These are phyloP conservation scores for Phytophthora melonis DNA, from an alignment of 352 stramenopile species.

Conservation along the genomic window DNA sequence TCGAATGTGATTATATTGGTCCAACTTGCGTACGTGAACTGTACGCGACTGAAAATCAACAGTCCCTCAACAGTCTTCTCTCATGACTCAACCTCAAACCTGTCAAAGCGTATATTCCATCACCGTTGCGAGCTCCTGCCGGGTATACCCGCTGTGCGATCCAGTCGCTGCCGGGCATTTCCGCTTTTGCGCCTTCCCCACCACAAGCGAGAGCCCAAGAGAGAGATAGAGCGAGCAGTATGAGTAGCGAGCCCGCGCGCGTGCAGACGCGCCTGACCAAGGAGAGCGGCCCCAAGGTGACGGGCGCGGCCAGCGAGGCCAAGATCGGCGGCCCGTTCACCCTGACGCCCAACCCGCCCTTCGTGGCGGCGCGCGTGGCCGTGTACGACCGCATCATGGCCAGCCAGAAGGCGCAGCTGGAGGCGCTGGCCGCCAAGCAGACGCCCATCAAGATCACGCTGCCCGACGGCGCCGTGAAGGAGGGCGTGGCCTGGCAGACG, in stretches of 20 bases:
- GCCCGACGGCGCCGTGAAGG: conserved; percentile 95
- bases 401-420: conserved; percentile 71
- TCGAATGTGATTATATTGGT: background rate
- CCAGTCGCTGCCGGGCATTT: conserved; percentile 29
- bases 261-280: conserved; percentile 85
- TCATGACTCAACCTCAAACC: background rate
- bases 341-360: conserved; percentile 85
- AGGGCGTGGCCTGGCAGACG: conserved; percentile 94
- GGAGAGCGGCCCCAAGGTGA: conserved; percentile 76
- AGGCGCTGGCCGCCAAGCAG: conserved; percentile 82
- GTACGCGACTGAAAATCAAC: no score
- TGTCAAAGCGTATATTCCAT: background rate
- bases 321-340: conserved; percentile 90
- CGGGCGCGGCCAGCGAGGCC: conserved; percentile 45
- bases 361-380: conserved; percentile 76
- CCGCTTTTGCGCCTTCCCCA: conserved; percentile 14
- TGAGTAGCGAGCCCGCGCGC: conserved; percentile 54
- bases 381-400: conserved; percentile 92
- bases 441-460: conserved; percentile 97
- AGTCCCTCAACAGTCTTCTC: no score
- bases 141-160: background rate
- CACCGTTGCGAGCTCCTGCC: background rate
- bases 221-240: conserved; percentile 1
- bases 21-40: no score
- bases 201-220: background rate